Conservation (phyloP, 495 filamentous ascomycete species). For the Penicillium atrosanguineum region DNA sequence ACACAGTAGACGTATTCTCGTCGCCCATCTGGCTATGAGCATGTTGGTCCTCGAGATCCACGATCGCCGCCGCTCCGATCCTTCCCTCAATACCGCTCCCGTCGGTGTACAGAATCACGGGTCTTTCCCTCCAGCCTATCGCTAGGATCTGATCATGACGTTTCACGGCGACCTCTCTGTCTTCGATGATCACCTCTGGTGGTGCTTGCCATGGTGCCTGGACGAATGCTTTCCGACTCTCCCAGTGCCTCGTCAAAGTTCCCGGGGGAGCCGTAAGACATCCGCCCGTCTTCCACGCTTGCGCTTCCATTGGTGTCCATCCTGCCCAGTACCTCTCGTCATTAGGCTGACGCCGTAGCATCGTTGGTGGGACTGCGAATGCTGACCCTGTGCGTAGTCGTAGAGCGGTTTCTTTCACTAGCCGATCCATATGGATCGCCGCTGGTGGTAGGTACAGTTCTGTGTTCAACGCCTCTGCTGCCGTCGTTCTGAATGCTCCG, state of each 20-base stretch:
- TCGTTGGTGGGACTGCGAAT: neutral
- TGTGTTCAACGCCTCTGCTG: constrained; percentile 12
- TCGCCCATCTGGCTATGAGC: constrained; percentile 5
- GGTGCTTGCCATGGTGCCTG: constrained; percentile 12
- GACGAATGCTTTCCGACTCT: constrained; percentile 17
- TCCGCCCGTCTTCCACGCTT: constrained; percentile 14
- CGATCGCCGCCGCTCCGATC: neutral
- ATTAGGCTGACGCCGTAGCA: neutral
- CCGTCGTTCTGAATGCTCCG: constrained; percentile 8
- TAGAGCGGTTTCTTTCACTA: constrained; percentile 4
- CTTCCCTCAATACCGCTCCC: constrained; percentile 12
- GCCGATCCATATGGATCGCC: constrained; percentile 2
- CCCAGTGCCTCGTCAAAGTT: constrained; percentile 2
- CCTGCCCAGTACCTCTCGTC: neutral
- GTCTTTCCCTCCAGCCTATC: constrained; percentile 1
- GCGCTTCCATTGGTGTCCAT: constrained; percentile 14
- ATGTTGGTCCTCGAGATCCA: neutral
- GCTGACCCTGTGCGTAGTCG: constrained; percentile 7
- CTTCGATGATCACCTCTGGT: constrained; percentile 13
- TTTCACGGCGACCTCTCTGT: constrained; percentile 6
- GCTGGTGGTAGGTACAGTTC: constrained; percentile 8
- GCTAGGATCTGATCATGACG: neutral
- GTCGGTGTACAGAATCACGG: constrained; percentile 11
- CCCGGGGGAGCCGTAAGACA: neutral
- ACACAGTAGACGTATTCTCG: constrained; percentile 1